phyloP scores from a whole-genome alignment of 2,329 filamentous ascomycete genomes.

The Blastomyces silverae region DNA sequence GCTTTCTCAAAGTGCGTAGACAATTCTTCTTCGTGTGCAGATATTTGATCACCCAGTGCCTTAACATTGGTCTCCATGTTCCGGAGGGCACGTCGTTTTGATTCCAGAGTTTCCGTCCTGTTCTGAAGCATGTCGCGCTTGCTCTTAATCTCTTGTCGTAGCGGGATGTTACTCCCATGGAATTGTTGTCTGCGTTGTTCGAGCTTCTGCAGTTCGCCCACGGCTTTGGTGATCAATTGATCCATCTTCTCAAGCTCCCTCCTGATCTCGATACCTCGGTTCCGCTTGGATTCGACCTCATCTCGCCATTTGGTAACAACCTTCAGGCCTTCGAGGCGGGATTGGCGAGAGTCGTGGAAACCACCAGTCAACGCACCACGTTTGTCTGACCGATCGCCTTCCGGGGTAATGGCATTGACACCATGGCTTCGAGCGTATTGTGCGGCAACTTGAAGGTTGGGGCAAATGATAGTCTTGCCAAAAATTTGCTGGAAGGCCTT shows the following conservation, averaged over 20 bases:
- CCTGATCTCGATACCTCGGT: slow-evolving; percentile 59
- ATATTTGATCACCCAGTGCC: slow-evolving; percentile 66
- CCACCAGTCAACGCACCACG: slow-evolving; percentile 93
- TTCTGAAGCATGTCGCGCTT: slow-evolving; percentile 70
- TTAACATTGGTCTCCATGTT: slow-evolving; percentile 69
- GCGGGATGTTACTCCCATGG: slow-evolving; percentile 72
- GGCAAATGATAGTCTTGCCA: slow-evolving; percentile 89
- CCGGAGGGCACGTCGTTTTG: slow-evolving; percentile 57
- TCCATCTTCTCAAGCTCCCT: slow-evolving; percentile 69
- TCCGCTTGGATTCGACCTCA: slow-evolving; percentile 62
- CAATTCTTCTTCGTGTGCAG: slow-evolving; percentile 72
- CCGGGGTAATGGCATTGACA: slow-evolving; percentile 85
- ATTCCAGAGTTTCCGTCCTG: slow-evolving; percentile 65
- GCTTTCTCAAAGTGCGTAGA: slow-evolving; percentile 87
- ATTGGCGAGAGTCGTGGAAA: slow-evolving; percentile 79
- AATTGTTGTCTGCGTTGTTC: slow-evolving; percentile 71
- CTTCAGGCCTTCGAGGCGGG: slow-evolving; percentile 77
- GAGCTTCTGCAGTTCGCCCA: slow-evolving; percentile 73
- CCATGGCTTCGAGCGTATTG: slow-evolving; percentile 90
- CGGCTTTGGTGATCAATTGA: slow-evolving; percentile 81
- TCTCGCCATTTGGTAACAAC: slow-evolving; percentile 66
- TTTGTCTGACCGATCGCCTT: slow-evolving; percentile 92
- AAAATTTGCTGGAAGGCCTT: slow-evolving; percentile 92
- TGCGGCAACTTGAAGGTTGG: slow-evolving; percentile 75
- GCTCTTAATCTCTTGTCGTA: slow-evolving; percentile 67